These are phyloP conservation scores for Globisporangium uncinulatum DNA, from an alignment of 352 stramenopile species.

Conservation along the genomic window DNA sequence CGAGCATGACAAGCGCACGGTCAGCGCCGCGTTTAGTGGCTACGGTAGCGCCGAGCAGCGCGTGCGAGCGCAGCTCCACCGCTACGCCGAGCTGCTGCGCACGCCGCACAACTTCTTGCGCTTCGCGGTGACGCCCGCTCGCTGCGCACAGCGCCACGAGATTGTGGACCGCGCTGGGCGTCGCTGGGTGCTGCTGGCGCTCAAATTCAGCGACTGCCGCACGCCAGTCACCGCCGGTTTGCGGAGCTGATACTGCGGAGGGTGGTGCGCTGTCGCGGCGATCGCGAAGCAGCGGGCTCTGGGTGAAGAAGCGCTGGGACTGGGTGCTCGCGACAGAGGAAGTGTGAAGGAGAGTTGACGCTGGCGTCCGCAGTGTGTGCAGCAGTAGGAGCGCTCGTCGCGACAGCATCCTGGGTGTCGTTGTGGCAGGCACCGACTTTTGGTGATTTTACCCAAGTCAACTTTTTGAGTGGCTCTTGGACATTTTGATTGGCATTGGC, in stretches of 20 bases:
- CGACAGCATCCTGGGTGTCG: too few species aligned
- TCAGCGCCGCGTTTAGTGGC: conserved; percentile 45
- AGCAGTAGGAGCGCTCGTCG: too few species aligned
- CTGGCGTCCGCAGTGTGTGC: too few species aligned
- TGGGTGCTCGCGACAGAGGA: too few species aligned
- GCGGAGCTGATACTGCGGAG: background rate
- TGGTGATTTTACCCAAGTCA: too few species aligned
- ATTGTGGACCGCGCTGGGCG: conserved; percentile 18
- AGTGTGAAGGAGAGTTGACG: too few species aligned
- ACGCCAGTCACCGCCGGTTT: conserved; percentile 29
- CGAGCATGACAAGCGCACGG: conserved; percentile 32
- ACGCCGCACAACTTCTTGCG: conserved; percentile 33
- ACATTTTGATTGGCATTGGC: too few species aligned
- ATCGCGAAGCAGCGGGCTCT: background rate
- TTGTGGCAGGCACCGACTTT: too few species aligned
- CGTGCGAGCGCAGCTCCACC: conserved; percentile 24
- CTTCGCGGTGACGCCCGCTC: conserved; percentile 46
- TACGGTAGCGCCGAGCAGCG: conserved; percentile 42
- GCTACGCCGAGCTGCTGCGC: conserved; percentile 33
- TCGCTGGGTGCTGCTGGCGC: conserved; percentile 13
- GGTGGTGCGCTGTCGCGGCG: background rate
- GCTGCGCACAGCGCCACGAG: conserved; percentile 36
- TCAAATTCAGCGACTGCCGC: conserved; percentile 41
- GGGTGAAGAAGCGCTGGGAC: too few species aligned
- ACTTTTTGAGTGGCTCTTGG: too few species aligned